Conservation (phyloP, 208 protist species). For the Acanthamoeba healyi region DNA sequence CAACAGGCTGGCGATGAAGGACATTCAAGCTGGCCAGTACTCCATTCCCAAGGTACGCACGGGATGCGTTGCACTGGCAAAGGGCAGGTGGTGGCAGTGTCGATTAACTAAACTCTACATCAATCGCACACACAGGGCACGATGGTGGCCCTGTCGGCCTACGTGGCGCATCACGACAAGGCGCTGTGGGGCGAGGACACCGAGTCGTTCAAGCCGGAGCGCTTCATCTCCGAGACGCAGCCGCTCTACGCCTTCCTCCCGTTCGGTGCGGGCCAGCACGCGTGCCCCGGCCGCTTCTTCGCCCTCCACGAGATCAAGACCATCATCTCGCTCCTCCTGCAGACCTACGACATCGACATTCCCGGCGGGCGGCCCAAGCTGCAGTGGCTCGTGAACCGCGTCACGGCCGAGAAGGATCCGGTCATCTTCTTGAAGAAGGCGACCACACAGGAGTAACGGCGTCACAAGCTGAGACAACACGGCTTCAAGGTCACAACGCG, state of each 20-base stretch:
- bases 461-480: too few species aligned
- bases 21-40: slow-evolving; percentile 26
- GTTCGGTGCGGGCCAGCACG: slow-evolving; percentile 23
- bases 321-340: background rate
- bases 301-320: slow-evolving; percentile 61
- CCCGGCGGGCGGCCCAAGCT: slow-evolving; percentile 6
- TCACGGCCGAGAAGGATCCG: background rate
- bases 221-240: slow-evolving; percentile 55
- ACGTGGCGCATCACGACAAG: slow-evolving; percentile 23
- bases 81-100: too few species aligned
- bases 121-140: slow-evolving; percentile 34
- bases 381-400: background rate
- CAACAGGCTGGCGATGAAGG: slow-evolving; percentile 39
- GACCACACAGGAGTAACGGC: too few species aligned
- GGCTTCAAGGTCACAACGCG: too few species aligned
- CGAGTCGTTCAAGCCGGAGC: slow-evolving; percentile 3
- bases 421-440: slow-evolving; percentile 40
- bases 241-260: slow-evolving; percentile 45
- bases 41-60: slow-evolving; percentile 13
- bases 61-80: too few species aligned
- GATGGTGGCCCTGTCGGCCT: slow-evolving; percentile 17
- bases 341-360: slow-evolving; percentile 35
- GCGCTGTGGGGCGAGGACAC: slow-evolving; percentile 7
- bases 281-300: slow-evolving; percentile 55
- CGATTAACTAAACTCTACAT: too few species aligned